These are phyloP conservation scores for Astraeus odoratus DNA, from an alignment of 768 basidiomycete species.

Conservation along the genomic window DNA sequence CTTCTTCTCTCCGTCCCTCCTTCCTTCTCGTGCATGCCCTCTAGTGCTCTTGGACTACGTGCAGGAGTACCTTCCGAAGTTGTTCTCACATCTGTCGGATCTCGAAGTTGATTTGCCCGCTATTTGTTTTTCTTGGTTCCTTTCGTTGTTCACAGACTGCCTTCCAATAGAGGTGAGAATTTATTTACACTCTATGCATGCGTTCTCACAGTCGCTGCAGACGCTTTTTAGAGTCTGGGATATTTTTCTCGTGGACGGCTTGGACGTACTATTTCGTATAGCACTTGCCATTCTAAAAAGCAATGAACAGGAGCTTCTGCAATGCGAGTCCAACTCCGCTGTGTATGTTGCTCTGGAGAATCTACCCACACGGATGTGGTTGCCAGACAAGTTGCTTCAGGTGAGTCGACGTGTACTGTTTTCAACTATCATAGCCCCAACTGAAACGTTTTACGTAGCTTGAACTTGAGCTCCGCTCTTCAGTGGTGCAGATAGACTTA, in stretches of 20 bases:
- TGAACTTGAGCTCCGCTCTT: not conserved
- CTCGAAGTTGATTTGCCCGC: conserved; percentile 88
- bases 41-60: conserved; percentile 86
- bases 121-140: conserved; percentile 98
- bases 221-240: conserved; percentile 97
- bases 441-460: not conserved
- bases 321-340: conserved; percentile 79
- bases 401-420: conserved; percentile 33
- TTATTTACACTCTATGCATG: not conserved
- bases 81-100: conserved; percentile 67
- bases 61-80: conserved; percentile 64
- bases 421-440: not conserved
- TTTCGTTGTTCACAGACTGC: conserved; percentile 94
- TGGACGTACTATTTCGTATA: conserved; percentile 86
- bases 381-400: conserved; percentile 84
- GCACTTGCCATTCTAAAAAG: conserved; percentile 80
- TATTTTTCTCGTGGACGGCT: conserved; percentile 86
- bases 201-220: conserved; percentile 30
- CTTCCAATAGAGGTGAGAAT: conserved; percentile 80
- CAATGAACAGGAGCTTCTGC: conserved; percentile 78
- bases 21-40: conserved; percentile 92
- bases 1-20: conserved; percentile 88
- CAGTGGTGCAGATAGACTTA: not conserved
- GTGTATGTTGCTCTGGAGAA: conserved; percentile 87
- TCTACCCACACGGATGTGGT: conserved; percentile 90